Base-by-base conservation (phyloP, 495 filamentous ascomycete species). In the Penicillium steckii region DNA sequence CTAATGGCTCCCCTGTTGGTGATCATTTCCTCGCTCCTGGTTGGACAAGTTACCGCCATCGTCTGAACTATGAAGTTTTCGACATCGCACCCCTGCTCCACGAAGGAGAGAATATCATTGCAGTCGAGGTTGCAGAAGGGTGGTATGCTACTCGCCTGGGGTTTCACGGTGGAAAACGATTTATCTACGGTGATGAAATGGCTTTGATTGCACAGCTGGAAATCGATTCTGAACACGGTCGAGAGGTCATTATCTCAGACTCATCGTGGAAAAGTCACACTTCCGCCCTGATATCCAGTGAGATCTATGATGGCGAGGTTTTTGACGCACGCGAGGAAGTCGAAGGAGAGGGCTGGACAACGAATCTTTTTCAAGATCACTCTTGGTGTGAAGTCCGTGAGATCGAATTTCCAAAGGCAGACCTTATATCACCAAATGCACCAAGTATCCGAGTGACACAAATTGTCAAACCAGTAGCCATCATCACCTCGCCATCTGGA, bases 121-220 rank as follows among this genome's bases (percentile, higher is more conserved):
- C 72, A 0, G 75, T 76, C 5, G 70, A 75, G 24, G 74, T 81
- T 15, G 78, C 69, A 0, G 81, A 84, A 43, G 81, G 80, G 0
- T 84, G 81, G 81, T 82, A 70, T 60, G 56, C 72, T 3, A 75
- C 74, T 10, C 67, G 77, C n/a, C 56, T 83, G 9, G 80, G 80
- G 0, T 76, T 69, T 22, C 50, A 44, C 8, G 67, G 65, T n/a
- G 68, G 61, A 2, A 48, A 49, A 13, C 40, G 63, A 0, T 46
- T 56, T 23, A 47, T 77, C 18, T 84, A 74, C 50, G 80, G 79
- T 0, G 70, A 80, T 43, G 60, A 62, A 9, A 48, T 81, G 15
- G 80, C 57, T 0, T 29, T 76, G 3, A 52, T 82, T 10, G 76
- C 70, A 1, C 69, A 76, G 46, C 53, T 84, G 13, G 73, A 78